Base-by-base conservation (phyloP, 331 rosid genomes). In the Quercus phellos region DNA sequence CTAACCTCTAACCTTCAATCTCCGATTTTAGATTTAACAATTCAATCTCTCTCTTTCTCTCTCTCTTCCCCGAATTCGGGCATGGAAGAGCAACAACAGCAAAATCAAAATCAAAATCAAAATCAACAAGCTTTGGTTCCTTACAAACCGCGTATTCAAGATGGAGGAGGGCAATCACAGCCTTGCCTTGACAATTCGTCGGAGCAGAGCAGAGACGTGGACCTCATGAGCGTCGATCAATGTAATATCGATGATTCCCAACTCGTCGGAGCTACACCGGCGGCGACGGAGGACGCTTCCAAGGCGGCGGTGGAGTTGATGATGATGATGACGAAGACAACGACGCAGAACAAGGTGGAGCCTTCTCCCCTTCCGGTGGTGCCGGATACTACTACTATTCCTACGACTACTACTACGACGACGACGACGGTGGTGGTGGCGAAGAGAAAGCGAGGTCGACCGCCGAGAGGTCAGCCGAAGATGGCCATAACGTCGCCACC, bases 371-470 rank as follows among this genome's bases (percentile, higher is more conserved):
- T 38, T 38, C 46, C 46, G 46, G 46, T 2, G 46, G 46, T 38
- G 46, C 12, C 46, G 46, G 12, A 38, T 38, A 2, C 46, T 38
- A 8, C 46, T 38, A 38, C 46, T 24, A 24, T 24, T 38, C 2
- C 46, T 7, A 38, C 53, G 3, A 3, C 16, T 11, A 2, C 53
- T 38, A 11, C 11, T 6, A 21, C 26, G 66, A 21, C 24, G 29
- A 21, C 12, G 66, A 24, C 26, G 29, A 24, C 9, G 5, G 64
- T 10, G 3, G 32, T 68, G 63, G 70, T 55, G 34, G 89, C 78
- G 82, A 88, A 86, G 70, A 85, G 88, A 50, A 89, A 83, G 84
- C 94, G 99, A 0, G 96, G 96, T 2, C 94, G 99, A 24, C 98
- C 98, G 50, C 94, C 92, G 0, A 85, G 89, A 38, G 90, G 84